Evolutionary conservation across 176 grass and related monocot species (phyloP).

Genomic region (Ensete glaucum): DNA sequence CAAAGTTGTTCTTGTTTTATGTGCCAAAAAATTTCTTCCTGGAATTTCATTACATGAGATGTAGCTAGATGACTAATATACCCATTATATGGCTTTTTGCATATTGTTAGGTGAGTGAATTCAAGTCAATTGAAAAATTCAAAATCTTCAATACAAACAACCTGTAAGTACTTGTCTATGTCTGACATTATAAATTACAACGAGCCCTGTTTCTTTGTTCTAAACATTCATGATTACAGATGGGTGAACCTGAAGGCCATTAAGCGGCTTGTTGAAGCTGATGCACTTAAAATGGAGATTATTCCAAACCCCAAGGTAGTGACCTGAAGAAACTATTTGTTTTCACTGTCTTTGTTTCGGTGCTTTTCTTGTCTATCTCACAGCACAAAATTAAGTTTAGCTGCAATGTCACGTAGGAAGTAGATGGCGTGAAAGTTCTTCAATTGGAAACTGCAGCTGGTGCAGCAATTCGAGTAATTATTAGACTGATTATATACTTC

Average conservation of each 20-base stretch:
- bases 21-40: not conserved
- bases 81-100: not conserved
- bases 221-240: constrained; percentile 24
- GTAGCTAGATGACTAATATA: not conserved
- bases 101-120: constrained; percentile 49
- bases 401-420: constrained; percentile 57
- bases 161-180: constrained; percentile 34
- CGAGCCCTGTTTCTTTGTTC: not conserved
- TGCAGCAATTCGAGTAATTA: constrained; percentile 69
- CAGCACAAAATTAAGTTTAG: not conserved
- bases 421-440: constrained; percentile 76
- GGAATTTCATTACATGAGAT: not conserved
- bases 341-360: not conserved
- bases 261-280: constrained; percentile 75
- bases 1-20: too few relatives aligned
- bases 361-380: constrained; percentile 7
- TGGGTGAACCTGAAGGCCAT: constrained; percentile 95
- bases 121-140: constrained; percentile 99
- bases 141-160: constrained; percentile 99
- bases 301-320: constrained; percentile 92
- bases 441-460: constrained; percentile 88
- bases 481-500: not conserved
- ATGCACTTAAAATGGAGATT: constrained; percentile 98
- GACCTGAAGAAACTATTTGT: not conserved
- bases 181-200: not conserved